A percentile compares a stretch with the other conserved stretches of the same genome.
Conservation (phyloP, 805 yeast genomes). For the Cyberlindnera euphorbiiphila region DNA sequence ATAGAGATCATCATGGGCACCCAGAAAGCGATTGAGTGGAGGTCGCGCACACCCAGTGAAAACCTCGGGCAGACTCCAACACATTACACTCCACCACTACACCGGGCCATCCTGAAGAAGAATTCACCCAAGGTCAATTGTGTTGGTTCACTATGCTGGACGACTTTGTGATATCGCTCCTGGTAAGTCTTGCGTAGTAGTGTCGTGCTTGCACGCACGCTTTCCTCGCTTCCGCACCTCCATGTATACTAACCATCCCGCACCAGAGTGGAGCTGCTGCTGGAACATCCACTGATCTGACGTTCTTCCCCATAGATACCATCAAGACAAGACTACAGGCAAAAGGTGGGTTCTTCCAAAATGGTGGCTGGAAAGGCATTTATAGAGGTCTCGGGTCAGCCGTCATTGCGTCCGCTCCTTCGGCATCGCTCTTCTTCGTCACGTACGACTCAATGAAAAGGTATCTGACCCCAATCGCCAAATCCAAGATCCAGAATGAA, state of each 20-base stretch:
- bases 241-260: no score
- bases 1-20: no score
- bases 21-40: no score
- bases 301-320: constrained; percentile 95
- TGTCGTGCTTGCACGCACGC: no score
- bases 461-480: constrained; percentile 36
- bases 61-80: no score
- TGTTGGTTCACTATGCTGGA: background rate
- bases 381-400: constrained; percentile 93
- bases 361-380: constrained; percentile 92
- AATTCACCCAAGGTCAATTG: no score
- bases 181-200: no score
- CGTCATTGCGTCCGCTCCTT: constrained; percentile 91
- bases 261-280: constrained; percentile 82
- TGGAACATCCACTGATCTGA: constrained; percentile 92
- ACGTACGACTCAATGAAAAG: constrained; percentile 78
- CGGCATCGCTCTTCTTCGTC: constrained; percentile 71
- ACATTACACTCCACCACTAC: no score
- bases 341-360: constrained; percentile 84
- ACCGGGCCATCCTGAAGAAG: no score
- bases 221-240: no score
- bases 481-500: constrained; percentile 26
- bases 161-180: constrained; percentile 24
- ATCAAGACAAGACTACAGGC: constrained; percentile 93
- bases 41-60: no score